Conservation (phyloP, 73 alveolate genomes). For the Blepharisma stoltei region DNA sequence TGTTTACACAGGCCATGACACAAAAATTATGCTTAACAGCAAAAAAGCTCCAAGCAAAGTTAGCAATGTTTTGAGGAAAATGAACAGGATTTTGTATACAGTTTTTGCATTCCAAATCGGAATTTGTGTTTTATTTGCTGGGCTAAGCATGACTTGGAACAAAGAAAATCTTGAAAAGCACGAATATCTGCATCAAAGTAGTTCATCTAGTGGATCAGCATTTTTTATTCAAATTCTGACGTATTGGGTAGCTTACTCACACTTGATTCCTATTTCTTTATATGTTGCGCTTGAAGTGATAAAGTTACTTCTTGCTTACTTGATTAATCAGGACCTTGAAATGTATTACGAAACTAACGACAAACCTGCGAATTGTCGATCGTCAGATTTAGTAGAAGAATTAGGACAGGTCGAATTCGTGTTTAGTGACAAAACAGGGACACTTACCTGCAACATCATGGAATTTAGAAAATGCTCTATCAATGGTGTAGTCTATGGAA, state of each 20-base stretch:
- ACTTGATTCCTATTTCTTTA: constrained; percentile 94
- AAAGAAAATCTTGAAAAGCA: constrained; percentile 35
- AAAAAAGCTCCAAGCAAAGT: constrained; percentile 75
- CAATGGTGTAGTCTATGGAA: constrained; percentile 71
- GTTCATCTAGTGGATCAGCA: constrained; percentile 26
- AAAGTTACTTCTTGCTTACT: constrained; percentile 82
- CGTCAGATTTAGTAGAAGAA: constrained; percentile 91
- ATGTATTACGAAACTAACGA: constrained; percentile 44
- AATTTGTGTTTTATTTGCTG: constrained; percentile 44
- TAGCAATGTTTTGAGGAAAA: constrained; percentile 66
- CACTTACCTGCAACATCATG: constrained; percentile 85
- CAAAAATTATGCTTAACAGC: constrained; percentile 81
- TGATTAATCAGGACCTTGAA: constrained; percentile 46
- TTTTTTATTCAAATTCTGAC: constrained; percentile 35
- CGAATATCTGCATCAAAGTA: constrained; percentile 35
- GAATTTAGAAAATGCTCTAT: constrained; percentile 73
- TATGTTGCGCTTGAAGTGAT: constrained; percentile 95
- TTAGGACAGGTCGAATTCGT: constrained; percentile 87
- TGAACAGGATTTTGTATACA: constrained; percentile 68
- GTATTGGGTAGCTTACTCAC: constrained; percentile 56
- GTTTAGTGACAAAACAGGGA: constrained; percentile 94
- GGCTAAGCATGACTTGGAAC: constrained; percentile 49
- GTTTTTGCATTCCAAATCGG: constrained; percentile 50
- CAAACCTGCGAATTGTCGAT: constrained; percentile 79
- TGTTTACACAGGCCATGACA: constrained; percentile 67